Base-by-base conservation (phyloP, 495 filamentous ascomycete genomes). In the Bombardia bombarda region DNA sequence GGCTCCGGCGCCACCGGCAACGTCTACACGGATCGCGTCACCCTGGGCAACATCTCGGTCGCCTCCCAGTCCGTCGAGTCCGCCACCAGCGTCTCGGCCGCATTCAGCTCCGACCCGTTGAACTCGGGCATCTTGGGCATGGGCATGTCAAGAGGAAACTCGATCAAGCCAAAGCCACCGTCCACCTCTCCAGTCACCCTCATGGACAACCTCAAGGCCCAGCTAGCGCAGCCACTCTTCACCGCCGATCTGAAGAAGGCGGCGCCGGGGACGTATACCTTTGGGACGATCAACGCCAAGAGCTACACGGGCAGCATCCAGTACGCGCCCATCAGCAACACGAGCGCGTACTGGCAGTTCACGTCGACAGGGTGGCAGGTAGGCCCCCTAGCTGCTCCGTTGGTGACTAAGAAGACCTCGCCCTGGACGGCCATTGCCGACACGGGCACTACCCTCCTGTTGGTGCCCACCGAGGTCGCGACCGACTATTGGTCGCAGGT, bases 61-160 rank as follows among this genome's bases (percentile, higher is more conserved):
- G 62, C 64, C 3, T 55, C 51, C 22, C 84, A 86, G 60, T 78
- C 77, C 38, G 77, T 88, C 32, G 83, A 84, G 57, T 70, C 78
- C 26, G 84, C 84, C 21, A 63, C 66, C 9, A 55, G 53, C 13
- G 72, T 88, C 57, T 83, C 79, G 32, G 16, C 47, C 33, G 41
- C 70, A 30, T 88, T 87, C 67, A 51, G 59, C 14, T 23, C 65
- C 25, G 78, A 84, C 48, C 67, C 64, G 40, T 60, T 70, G 50
- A 77, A 69, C 52, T 80, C 84, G 43, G 84, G 84, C 24, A 68
- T 88, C 19, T 68, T 88, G n/a, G 84, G 84, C 23, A 67, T 87
- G n/a, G 78, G 77, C 5, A 83, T 85, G 62, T 77, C 74, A 58
- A 64, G 53, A 21, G 72, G 86, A 56, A 87, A 85, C 65, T 79